Evolutionary conservation across 2,329 filamentous ascomycete genomes (phyloP), one percentile per base, ranked within the genome.

Genomic region (Aureobasidium uvarum): DNA sequence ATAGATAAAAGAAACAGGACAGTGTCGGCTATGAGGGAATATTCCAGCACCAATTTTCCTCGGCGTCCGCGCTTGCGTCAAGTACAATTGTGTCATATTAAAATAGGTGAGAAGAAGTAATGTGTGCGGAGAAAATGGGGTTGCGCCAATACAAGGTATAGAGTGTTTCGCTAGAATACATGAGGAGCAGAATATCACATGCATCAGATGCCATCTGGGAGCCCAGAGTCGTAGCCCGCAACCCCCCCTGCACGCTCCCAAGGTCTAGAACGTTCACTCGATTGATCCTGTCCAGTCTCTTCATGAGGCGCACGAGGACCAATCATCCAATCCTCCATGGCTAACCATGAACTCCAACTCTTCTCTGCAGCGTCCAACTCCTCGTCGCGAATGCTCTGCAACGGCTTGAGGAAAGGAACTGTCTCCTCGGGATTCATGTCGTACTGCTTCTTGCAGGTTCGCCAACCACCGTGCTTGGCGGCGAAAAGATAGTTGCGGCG

Each of bases 251-350:
- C 59, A 33, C 59, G 59, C 13, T 43, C 59, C 59, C 59, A 62
- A n/a, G 46, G 38, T 25, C 59, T 52, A 2, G 46, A 51, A 13
- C 59, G 31, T 23, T 62, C 33, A 16, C 11, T 25, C 8, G 59
- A 54, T n/a, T 64, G 48, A 18, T 64, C 60, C 11, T 54, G 36
- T 28, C 5, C 23, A 18, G 28, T 20, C 1, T 55, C 45, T n/a
- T 54, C 50, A 18, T 51, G 13, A 36, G 60, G 60, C 2, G 60
- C 60, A 23, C 60, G 36, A 1, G 91, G 90, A 2, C 93, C 93
- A n/a, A 97, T 81, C 92, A 96, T 96, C 94, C 94, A 98, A 76
- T 97, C 94, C 77, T 96, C 92, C 91, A 97, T 96, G 14, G 91
- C 91, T 38, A 97, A 80, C 94, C 94, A 98, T 72, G 94, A 89